phyloP scores from a whole-genome alignment of 495 filamentous ascomycete species.

The Antarctomyces pellizariae region DNA sequence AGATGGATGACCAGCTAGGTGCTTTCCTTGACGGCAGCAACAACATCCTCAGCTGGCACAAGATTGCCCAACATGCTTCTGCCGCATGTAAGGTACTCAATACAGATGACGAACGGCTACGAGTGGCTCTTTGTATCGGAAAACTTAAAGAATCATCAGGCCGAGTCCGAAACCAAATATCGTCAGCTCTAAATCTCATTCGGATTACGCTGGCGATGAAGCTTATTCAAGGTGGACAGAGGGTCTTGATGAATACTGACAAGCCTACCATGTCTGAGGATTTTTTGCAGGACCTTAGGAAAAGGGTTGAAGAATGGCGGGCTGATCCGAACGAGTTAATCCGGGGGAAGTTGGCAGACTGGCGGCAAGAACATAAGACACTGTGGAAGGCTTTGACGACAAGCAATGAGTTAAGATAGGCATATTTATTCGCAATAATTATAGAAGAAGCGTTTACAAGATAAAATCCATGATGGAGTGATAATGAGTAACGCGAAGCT shows the following conservation, averaged over 20 bases:
- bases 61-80: slow-evolving; percentile 3
- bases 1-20: slow-evolving; percentile 1
- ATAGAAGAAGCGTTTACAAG: too few relatives aligned
- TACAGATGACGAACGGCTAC: slow-evolving; percentile 2
- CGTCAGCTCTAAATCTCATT: slow-evolving; percentile 2
- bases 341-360: slow-evolving; percentile 2
- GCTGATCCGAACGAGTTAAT: slow-evolving; percentile 1
- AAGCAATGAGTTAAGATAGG: too few relatives aligned
- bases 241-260: slow-evolving; percentile 1
- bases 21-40: slow-evolving; percentile 3
- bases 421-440: too few relatives aligned
- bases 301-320: slow-evolving; percentile 1
- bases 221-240: slow-evolving; percentile 2
- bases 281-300: slow-evolving; percentile 1
- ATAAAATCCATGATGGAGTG: too few relatives aligned
- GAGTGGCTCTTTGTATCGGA: slow-evolving; percentile 3
- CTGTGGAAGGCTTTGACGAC: too few relatives aligned
- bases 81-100: slow-evolving; percentile 1
- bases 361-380: slow-evolving; percentile 1
- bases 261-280: not conserved
- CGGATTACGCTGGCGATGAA: slow-evolving; percentile 3
- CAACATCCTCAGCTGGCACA: slow-evolving; percentile 6
- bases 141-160: not conserved
- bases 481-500: too few relatives aligned
- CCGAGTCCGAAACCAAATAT: not conserved